Conservation (phyloP, 1,284 basidiomycete species). For the Flammula alnicola region DNA sequence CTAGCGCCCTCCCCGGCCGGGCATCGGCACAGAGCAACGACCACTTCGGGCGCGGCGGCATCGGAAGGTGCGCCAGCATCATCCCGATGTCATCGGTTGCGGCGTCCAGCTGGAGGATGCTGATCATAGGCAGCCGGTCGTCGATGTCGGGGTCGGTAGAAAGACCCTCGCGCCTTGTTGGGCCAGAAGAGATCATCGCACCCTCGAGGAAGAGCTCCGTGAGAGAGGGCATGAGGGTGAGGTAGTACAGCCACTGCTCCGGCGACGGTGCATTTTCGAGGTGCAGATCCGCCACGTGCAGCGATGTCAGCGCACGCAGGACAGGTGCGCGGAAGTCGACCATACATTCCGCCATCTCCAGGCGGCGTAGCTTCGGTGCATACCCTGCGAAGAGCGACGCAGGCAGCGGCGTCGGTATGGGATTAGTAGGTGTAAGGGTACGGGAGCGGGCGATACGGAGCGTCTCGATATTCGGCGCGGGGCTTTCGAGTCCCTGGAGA, state of each 20-base stretch:
- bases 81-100: slow-evolving; percentile 12
- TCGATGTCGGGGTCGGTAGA: neutral
- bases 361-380: slow-evolving; percentile 17
- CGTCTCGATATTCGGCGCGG: slow-evolving; percentile 12
- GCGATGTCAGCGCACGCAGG: slow-evolving; percentile 15
- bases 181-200: too few relatives aligned
- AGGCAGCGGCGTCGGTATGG: slow-evolving; percentile 12
- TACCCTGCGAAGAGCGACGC: slow-evolving; percentile 10
- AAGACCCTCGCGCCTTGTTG: too few relatives aligned
- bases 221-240: slow-evolving; percentile 19
- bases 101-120: slow-evolving; percentile 16
- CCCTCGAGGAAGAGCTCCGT: slow-evolving; percentile 15
- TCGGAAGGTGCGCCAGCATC: slow-evolving; percentile 9
- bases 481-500: slow-evolving; percentile 6
- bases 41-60: slow-evolving; percentile 10
- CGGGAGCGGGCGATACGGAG: slow-evolving; percentile 11
- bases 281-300: slow-evolving; percentile 17
- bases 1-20: slow-evolving; percentile 13
- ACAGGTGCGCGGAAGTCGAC: slow-evolving; percentile 18
- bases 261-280: slow-evolving; percentile 15
- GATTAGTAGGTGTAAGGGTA: neutral
- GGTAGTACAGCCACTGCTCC: slow-evolving; percentile 17
- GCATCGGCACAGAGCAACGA: slow-evolving; percentile 12
- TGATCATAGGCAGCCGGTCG: slow-evolving; percentile 2
- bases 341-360: slow-evolving; percentile 19